These are phyloP conservation scores for Aspergillus saccharolyticus DNA, from an alignment of 495 filamentous ascomycete genomes.

Conservation along the genomic window DNA sequence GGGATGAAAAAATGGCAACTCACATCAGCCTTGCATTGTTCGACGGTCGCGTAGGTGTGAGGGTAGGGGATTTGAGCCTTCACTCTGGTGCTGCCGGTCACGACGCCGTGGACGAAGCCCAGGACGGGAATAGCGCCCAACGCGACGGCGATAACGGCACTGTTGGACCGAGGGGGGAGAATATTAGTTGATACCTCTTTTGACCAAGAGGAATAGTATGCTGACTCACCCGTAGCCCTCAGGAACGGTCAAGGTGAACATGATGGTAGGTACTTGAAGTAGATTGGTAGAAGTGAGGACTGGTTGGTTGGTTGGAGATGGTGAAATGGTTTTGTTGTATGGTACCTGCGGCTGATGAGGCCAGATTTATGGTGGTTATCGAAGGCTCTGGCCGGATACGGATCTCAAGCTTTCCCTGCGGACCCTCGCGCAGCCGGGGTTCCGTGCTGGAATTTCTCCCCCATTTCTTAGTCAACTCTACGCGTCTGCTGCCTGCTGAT, in stretches of 20 bases:
- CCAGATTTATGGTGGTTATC: neutral
- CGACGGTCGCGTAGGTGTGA: conserved; percentile 56
- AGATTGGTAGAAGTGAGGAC: neutral
- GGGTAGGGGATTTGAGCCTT: conserved; percentile 56
- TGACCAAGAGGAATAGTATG: neutral
- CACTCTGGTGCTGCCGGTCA: conserved; percentile 46
- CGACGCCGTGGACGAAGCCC: conserved; percentile 50
- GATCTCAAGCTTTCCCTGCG: neutral
- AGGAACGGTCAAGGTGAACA: conserved; percentile 41
- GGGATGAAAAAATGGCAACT: conserved; percentile 29
- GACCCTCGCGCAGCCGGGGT: neutral
- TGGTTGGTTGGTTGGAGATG: neutral
- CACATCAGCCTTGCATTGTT: conserved; percentile 52
- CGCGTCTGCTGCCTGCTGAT: neutral
- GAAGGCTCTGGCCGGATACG: neutral
- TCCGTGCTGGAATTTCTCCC: neutral
- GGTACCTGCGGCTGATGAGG: neutral
- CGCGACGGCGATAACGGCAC: conserved; percentile 56
- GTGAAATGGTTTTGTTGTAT: neutral
- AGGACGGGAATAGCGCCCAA: conserved; percentile 50
- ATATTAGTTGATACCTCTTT: too few species aligned
- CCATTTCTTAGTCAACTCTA: neutral
- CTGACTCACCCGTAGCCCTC: conserved; percentile 46
- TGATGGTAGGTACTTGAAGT: conserved; percentile 15
- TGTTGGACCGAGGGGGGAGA: conserved; percentile 12